Evolutionary conservation across 1,284 basidiomycete species (phyloP).

Genomic region (Cerioporus squamosus): DNA sequence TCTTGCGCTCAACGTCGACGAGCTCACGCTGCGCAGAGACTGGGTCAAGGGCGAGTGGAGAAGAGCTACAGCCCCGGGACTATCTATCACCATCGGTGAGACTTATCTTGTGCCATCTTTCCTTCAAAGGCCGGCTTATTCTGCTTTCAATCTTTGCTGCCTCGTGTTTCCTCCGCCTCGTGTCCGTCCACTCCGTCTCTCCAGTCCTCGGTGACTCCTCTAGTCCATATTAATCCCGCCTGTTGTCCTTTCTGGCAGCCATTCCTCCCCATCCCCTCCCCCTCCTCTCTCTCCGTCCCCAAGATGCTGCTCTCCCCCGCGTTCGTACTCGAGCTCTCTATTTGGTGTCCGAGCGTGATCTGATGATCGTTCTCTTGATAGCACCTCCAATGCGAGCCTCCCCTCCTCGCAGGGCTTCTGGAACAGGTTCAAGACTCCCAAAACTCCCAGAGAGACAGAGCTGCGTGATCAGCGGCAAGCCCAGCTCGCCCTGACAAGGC

Average conservation of each 20-base stretch:
- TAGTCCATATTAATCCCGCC: slow-evolving; percentile 9
- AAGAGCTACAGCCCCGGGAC: slow-evolving; percentile 12
- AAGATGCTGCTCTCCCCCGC: slow-evolving; percentile 78
- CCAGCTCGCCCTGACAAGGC: slow-evolving; percentile 67
- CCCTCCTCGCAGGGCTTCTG: slow-evolving; percentile 61
- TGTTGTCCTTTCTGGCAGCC: slow-evolving; percentile 16
- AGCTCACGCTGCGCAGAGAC: slow-evolving; percentile 19
- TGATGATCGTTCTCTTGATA: slow-evolving; percentile 45
- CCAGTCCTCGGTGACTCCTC: slow-evolving; percentile 25
- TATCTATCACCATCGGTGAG: slow-evolving; percentile 25
- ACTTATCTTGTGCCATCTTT: slow-evolving; percentile 19
- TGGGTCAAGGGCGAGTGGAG: slow-evolving; percentile 14
- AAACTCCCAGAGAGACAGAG: slow-evolving; percentile 57
- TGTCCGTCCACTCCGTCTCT: slow-evolving; percentile 29
- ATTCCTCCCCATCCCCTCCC: slow-evolving; percentile 9
- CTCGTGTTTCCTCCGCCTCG: slow-evolving; percentile 33
- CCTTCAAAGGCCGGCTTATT: slow-evolving; percentile 11
- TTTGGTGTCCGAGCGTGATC: slow-evolving; percentile 30
- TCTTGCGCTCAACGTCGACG: background rate
- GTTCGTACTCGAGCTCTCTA: slow-evolving; percentile 51
- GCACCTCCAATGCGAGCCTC: slow-evolving; percentile 65
- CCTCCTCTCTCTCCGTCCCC: slow-evolving; percentile 1
- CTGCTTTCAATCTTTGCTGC: slow-evolving; percentile 17
- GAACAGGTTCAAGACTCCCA: slow-evolving; percentile 65
- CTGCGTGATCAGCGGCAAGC: slow-evolving; percentile 46